These are phyloP conservation scores for Imleria badia DNA, from an alignment of 768 basidiomycete genomes.

Conservation along the genomic window DNA sequence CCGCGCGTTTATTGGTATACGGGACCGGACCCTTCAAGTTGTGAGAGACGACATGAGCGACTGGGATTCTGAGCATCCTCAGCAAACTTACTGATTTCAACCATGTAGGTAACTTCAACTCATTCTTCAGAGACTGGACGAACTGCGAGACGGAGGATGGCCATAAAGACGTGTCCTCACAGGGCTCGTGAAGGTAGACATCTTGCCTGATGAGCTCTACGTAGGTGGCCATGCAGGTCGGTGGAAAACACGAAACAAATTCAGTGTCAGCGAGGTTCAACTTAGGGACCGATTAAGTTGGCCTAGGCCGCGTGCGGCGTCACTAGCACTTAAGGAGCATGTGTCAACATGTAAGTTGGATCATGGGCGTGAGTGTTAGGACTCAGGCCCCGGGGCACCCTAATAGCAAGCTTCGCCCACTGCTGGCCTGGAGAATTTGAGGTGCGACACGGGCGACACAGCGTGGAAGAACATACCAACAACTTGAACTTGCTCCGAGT, in stretches of 20 bases:
- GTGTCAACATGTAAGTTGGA: too few species aligned
- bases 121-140: background rate
- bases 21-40: background rate
- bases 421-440: too few species aligned
- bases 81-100: background rate
- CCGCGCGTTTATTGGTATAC: background rate
- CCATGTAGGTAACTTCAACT: slow-evolving; percentile 1
- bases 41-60: background rate
- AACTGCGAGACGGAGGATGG: background rate
- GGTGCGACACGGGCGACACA: too few species aligned
- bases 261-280: background rate
- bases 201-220: background rate
- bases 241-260: background rate
- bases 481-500: too few species aligned
- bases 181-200: background rate
- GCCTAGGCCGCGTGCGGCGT: too few species aligned
- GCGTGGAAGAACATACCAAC: too few species aligned
- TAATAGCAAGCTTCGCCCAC: too few species aligned
- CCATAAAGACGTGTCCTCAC: background rate
- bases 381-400: too few species aligned
- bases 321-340: too few species aligned
- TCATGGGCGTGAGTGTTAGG: too few species aligned
- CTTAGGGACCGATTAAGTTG: too few species aligned
- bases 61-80: too few species aligned
- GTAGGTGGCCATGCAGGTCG: background rate